These are phyloP conservation scores for Chrysoporthe deuterocubensis DNA, from an alignment of 2,329 filamentous ascomycete genomes.

Conservation along the genomic window DNA sequence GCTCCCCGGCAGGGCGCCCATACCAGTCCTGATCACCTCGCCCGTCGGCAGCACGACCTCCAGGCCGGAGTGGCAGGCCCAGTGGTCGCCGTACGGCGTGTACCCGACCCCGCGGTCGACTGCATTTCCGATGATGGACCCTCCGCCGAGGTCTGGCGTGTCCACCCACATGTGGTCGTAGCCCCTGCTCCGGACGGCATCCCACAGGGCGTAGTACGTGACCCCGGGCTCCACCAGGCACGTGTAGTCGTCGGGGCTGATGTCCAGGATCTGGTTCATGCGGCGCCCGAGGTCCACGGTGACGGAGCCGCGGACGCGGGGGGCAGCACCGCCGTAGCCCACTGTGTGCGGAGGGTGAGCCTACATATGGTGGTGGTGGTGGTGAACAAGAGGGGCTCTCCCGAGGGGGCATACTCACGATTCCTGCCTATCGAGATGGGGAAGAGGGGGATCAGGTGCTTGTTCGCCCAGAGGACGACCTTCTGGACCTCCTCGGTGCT, in stretches of 20 bases:
- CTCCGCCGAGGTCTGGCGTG: slow-evolving; percentile 47
- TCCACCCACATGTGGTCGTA: slow-evolving; percentile 49
- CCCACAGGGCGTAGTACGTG: slow-evolving; percentile 44
- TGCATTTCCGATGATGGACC: slow-evolving; percentile 51
- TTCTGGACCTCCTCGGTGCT: slow-evolving; percentile 42
- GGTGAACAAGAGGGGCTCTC: not conserved
- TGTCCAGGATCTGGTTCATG: slow-evolving; percentile 46
- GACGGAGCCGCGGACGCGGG: slow-evolving; percentile 47
- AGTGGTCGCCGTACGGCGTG: slow-evolving; percentile 51
- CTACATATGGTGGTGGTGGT: too few species aligned
- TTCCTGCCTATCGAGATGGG: slow-evolving; percentile 46
- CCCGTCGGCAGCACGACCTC: slow-evolving; percentile 49
- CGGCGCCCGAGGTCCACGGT: slow-evolving; percentile 46
- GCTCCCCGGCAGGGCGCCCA: slow-evolving; percentile 43
- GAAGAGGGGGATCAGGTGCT: slow-evolving; percentile 41
- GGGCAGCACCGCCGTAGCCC: slow-evolving; percentile 49
- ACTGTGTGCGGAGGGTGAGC: slow-evolving; percentile 28
- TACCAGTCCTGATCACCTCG: slow-evolving; percentile 47
- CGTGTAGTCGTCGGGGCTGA: slow-evolving; percentile 44
- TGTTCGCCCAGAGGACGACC: slow-evolving; percentile 41
- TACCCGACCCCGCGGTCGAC: slow-evolving; percentile 52
- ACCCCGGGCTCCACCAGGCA: slow-evolving; percentile 49
- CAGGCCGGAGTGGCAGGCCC: slow-evolving; percentile 45
- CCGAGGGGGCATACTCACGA: not conserved
- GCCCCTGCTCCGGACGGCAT: slow-evolving; percentile 41